Evolutionary conservation across 805 yeast genomes (phyloP), one percentile per base, ranked within the genome.

Genomic region (Ogataea kodamae): DNA sequence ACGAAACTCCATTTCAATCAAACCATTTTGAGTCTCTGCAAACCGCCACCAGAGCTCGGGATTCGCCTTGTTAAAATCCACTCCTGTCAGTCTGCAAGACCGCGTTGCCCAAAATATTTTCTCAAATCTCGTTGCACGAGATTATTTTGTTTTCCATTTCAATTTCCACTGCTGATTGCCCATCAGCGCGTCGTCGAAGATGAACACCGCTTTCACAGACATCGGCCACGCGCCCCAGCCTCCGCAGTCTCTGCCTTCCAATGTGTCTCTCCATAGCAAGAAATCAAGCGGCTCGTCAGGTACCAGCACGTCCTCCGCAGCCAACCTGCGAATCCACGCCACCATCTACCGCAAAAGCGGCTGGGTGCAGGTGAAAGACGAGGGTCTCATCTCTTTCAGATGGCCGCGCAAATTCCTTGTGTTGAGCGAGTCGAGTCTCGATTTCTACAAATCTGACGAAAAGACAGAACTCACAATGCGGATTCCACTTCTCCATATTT

Each of bases 341-440:
- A 50, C 56, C 3, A 49, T 56, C 21, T 60, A 61, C 38, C 57
- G 67, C 31, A 43, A 74, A 38, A 70, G 76, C 38, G 96, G 97
- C 0, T 89, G 96, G 95, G 89, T 87, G 14, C 83, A 84, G 35
- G 78, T 87, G 39, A 89, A 86, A 57, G 97, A 90, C 49, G 97
- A 90, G 49, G 96, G 97, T 9, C 65, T 90, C 43, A 74, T 86
- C 44, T 76, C 88, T 5, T 88, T 89, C 56, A 68, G 95, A 47
- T 90, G 98, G 98, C 88, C 89, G 39, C 88, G 88, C 54, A 74
- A 92, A 49, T 90, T 68, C 58, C 65, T 90, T 64, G 82, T 85
- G 5, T 65, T 90, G 30, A 76, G 76, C 47, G 96, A 88, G 44
- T 72, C 82, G 24, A 74, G 80, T 27, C 61, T 90, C 37, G 81